Evolutionary conservation across 2,329 filamentous ascomycete species (phyloP).

Genomic region (Xylaria sp.): DNA sequence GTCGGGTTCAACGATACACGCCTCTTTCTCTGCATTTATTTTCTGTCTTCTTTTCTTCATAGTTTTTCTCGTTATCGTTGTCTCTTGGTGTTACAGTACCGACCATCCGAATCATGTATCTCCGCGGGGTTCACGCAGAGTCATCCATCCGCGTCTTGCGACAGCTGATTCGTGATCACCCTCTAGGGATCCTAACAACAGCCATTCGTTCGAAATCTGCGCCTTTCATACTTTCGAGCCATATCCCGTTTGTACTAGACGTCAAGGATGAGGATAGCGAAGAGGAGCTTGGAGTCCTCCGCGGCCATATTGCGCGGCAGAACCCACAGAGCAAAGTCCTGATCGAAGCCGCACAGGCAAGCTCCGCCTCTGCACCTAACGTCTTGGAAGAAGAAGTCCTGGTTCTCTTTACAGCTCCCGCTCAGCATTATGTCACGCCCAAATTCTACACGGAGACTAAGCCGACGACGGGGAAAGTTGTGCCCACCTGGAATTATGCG

Average conservation of each 20-base stretch:
- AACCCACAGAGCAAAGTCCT: constrained; percentile 31
- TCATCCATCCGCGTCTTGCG: constrained; percentile 23
- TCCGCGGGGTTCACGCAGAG: constrained; percentile 26
- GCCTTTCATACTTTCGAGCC: constrained; percentile 28
- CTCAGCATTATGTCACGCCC: constrained; percentile 31
- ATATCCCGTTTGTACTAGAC: constrained; percentile 29
- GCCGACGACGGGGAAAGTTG: constrained; percentile 28
- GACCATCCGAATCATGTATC: constrained; percentile 12
- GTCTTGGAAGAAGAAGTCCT: constrained; percentile 27
- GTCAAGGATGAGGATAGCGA: constrained; percentile 20
- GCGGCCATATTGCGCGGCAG: constrained; percentile 27
- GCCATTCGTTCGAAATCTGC: constrained; percentile 30
- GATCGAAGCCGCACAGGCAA: constrained; percentile 28
- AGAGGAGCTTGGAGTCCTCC: constrained; percentile 28
- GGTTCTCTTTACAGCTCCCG: constrained; percentile 23
- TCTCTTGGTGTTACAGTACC: background rate
- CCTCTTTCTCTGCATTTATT: background rate
- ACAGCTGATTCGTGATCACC: constrained; percentile 25
- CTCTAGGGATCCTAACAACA: constrained; percentile 24
- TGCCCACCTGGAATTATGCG: constrained; percentile 32
- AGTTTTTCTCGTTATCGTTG: background rate
- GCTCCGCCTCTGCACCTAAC: constrained; percentile 1
- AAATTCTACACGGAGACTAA: constrained; percentile 34
- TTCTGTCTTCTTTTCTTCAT: background rate
- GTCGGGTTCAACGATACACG: background rate